Conservation (phyloP, 257 asterid genomes). For the Asclepias syriaca region DNA sequence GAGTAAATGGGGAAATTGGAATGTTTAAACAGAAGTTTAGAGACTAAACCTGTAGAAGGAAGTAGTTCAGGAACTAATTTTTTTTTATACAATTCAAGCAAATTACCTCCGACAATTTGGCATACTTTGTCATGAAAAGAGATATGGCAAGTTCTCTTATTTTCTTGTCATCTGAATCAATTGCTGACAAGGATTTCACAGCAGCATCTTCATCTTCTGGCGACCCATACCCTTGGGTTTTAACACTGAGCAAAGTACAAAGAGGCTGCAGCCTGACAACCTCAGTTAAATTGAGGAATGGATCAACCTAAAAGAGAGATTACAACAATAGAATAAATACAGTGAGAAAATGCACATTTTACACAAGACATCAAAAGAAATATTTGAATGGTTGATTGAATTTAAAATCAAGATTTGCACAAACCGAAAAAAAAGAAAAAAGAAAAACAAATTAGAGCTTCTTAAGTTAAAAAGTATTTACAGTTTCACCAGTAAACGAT, state of each 20-base stretch:
- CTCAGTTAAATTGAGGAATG: constrained; percentile 36
- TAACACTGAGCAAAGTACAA: constrained; percentile 14
- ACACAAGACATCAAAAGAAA: not conserved
- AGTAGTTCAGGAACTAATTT: not conserved
- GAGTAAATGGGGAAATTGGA: too few species aligned
- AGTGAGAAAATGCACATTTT: not conserved
- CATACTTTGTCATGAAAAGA: constrained; percentile 28
- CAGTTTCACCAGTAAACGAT: constrained; percentile 41
- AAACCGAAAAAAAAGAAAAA: not conserved
- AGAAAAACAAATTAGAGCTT: not conserved
- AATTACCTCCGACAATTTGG: constrained; percentile 36
- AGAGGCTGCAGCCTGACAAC: constrained; percentile 32
- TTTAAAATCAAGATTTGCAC: not conserved
- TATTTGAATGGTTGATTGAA: not conserved
- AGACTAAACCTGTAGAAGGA: not conserved
- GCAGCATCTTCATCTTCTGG: constrained; percentile 42
- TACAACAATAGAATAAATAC: not conserved
- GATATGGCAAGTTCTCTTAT: constrained; percentile 35
- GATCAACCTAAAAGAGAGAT: constrained; percentile 32
- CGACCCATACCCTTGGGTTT: constrained; percentile 33
- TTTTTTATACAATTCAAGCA: not conserved
- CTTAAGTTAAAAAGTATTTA: constrained; percentile 15
- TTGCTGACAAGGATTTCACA: constrained; percentile 29
- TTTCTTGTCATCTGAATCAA: constrained; percentile 26
- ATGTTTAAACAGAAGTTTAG: not conserved